Evolutionary conservation across 2,329 filamentous ascomycete genomes (phyloP), one percentile per base, ranked within the genome.

Genomic region (Cephalotrichum gorgonifer): DNA sequence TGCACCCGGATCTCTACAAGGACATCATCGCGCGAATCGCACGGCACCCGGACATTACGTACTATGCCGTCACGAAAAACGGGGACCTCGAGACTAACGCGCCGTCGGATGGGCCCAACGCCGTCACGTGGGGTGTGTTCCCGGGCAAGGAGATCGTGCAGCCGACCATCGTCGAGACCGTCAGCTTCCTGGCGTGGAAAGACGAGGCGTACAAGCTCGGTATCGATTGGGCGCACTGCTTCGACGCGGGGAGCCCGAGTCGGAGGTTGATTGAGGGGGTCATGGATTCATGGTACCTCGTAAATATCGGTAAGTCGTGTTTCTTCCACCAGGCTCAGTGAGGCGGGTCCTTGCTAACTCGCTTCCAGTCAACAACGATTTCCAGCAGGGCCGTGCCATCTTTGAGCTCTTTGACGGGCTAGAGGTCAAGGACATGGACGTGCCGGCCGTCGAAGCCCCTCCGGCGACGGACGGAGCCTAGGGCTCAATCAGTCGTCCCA

Each of bases 121-220:
- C 93, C n/a, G 87, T 98, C 45, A 98, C 93, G 2, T 98, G 93
- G 93, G 93, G 93, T 67, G 94, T 98, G 30, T 98, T 97, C 72
- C 91, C 93, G 0, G 93, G 93, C 51, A 95, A 97, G 65, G 93
- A 98, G 67, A 96, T 98, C 62, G 90, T 98, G n/a, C 93, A 98
- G 66, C 93, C 93, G 14, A 98, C 93, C n/a, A 96, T 98, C 59
- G 93, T 98, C 47, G 93, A 98, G 70, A 94, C 88, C 17, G 85
- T 98, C 64, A 95, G 88, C 64, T 98, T 98, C 77, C 73, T 98
- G 48, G 93, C 93, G 2, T 98, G 93, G 93, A 95, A 95, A 69
- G 93, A 98, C 57, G 93, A 98, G 68, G 94, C 95, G 15, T 98
- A 89, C 73, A 81, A 87, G 53, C 77, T 98, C 9, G 93, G 93